Base-by-base conservation (phyloP, 495 filamentous ascomycete species). In the Evernia prunastri region DNA sequence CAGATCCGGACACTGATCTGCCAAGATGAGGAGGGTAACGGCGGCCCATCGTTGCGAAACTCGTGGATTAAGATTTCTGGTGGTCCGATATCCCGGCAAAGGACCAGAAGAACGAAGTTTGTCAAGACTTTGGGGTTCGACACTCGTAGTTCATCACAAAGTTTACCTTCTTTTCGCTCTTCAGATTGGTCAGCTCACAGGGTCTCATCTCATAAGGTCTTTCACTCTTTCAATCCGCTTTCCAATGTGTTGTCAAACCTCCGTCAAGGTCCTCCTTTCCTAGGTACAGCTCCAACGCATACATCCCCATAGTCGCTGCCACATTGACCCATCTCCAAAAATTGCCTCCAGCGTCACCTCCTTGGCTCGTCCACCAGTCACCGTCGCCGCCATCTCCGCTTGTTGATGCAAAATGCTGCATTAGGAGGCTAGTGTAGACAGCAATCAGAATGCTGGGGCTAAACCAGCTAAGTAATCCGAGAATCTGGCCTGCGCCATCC, bases 301-400 rank as follows among this genome's bases (percentile, higher is more conserved):
- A 98, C 29, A 97, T 72, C 10, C 81, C 82, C 87, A 96, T 95
- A 0, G 92, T 96, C 53, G 84, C 86, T 23, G 84, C 88, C 56
- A 97, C 78, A 70, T 98, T 98, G 63, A 95, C 81, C 94, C 94
- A 97, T 36, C 91, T 81, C 90, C 90, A 96, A 3, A 91, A 78
- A 69, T 94, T 93, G 2, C 90, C 89, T 13, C 90, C 91, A 18
- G 86, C 84, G 61, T 88, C 87, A 2, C 86, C 87, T 23, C 87
- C 89, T 69, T 92, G 87, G 35, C 75, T 86, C 42, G 84, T 92
- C 90, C 90, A 96, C 84, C 90, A 95, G 66, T 93, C 90, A 29
- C 85, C 87, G 43, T 75, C 77, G n/a, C 76, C 82, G 40, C 82
- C 82, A 72, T 83, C 84, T 40, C 69, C 75, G 56, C 81, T 91